Evolutionary conservation across 352 stramenopile genomes (phyloP).

Genomic region (Phytophthora multivora): DNA sequence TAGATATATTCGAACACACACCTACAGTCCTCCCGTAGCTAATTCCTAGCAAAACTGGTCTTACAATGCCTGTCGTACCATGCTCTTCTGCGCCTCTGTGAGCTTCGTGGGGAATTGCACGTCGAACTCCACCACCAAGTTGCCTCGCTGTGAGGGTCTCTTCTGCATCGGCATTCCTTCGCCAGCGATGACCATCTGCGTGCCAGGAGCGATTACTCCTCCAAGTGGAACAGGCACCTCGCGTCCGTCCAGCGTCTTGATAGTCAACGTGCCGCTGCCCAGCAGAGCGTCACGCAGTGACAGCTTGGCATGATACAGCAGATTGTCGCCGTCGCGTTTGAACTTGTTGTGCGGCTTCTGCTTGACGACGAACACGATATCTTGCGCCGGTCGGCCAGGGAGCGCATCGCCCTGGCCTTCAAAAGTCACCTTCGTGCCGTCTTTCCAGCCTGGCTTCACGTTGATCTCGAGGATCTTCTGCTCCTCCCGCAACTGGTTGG

Average conservation of each 20-base stretch:
- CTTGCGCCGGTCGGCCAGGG: conserved; percentile 91
- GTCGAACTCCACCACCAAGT: conserved; percentile 97
- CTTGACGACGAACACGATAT: conserved; percentile 96
- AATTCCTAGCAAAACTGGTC: conserved; percentile 9
- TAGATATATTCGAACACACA: conserved; percentile 23
- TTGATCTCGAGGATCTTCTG: conserved; percentile 95
- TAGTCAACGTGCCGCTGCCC: conserved; percentile 88
- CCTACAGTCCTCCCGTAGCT: too few species aligned
- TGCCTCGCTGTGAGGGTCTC: conserved; percentile 78
- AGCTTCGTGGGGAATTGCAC: conserved; percentile 96
- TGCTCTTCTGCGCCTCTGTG: conserved; percentile 70
- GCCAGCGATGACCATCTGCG: conserved; percentile 91
- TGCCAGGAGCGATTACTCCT: conserved; percentile 91
- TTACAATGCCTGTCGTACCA: conserved; percentile 80
- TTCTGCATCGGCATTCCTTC: conserved; percentile 97
- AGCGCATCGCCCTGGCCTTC: conserved; percentile 91
- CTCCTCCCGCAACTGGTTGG: conserved; percentile 93
- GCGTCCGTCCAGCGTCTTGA: conserved; percentile 95
- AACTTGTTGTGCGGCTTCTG: conserved; percentile 93
- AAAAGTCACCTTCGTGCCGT: conserved; percentile 97
- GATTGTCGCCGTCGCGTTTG: conserved; percentile 93
- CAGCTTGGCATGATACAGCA: conserved; percentile 95
- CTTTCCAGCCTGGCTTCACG: conserved; percentile 96
- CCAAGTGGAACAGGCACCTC: conserved; percentile 90
- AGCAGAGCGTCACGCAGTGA: conserved; percentile 95